Evolutionary conservation across 169 alveolate genomes (phyloP), one percentile per base, ranked within the genome.

Genomic region (Eimeria praecox): DNA sequence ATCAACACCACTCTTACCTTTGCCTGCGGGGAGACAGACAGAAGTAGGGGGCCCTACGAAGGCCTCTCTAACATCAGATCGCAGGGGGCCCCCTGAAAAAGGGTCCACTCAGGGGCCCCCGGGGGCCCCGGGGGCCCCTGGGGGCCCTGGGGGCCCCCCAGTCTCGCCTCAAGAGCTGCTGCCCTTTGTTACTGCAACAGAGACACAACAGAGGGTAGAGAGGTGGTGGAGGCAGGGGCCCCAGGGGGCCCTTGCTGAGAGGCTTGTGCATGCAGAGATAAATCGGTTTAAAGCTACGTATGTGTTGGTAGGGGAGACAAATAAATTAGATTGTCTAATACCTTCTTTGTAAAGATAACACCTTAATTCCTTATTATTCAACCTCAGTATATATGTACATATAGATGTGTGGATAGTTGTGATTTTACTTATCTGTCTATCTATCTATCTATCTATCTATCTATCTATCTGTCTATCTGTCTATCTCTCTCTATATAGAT

Each of bases 181-280:
- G 10, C 62, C 88, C 62, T 78, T 78, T 44, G 38, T 78, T 3
- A 38, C 88, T 6, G 88, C 88, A 38, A 78, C 88, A 8, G 88
- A 78, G 62, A 78, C 88, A 16, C 88, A 78, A 78, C 88, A 78
- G 27, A 33, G 62, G 30, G 88, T 78, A 27, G 88, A 78, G 40
- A 10, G 62, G 30, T 42, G 33, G 88, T 78, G 88, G 88, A 78
- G 22, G 88, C 88, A 78, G 88, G 62, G 56, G 56, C 64, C 88
- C 88, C 88, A 33, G 62, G 88, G 88, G 62, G 62, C 64, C 88
- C 88, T 78, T 30, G 56, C 88, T 24, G 88, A 78, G 62, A 49
- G 62, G 62, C 64, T 49, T 10, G 88, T 78, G 62, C 88, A 78
- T 44, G 88, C 88, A 30, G 88, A 78, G 62, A 78, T 78, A 14